These are phyloP conservation scores for Fraxinus pennsylvanica DNA, from an alignment of 257 asterid species.

Conservation along the genomic window DNA sequence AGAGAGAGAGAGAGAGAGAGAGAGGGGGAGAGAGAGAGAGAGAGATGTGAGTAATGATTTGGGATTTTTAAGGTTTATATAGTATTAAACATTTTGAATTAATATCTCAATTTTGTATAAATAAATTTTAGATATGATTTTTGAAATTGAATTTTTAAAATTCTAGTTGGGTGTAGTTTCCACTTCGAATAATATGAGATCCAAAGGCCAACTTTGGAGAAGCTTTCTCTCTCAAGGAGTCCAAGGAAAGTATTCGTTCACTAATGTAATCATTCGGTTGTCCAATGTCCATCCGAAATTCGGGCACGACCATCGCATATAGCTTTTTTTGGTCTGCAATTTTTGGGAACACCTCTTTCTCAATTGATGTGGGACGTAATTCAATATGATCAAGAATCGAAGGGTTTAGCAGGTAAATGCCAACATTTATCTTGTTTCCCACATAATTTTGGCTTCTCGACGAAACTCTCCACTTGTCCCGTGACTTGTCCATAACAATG, in stretches of 20 bases:
- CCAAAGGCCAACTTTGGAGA: constrained; percentile 67
- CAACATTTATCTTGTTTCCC: constrained; percentile 78
- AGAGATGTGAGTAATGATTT: too few species aligned
- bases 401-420: constrained; percentile 79
- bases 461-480: constrained; percentile 80
- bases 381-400: constrained; percentile 72
- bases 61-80: too few species aligned
- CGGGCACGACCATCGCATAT: constrained; percentile 69
- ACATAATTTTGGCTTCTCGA: constrained; percentile 75
- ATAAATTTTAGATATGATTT: too few species aligned
- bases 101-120: too few species aligned
- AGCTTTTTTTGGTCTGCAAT: constrained; percentile 68
- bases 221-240: constrained; percentile 62
- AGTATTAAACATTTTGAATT: too few species aligned
- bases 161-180: too few species aligned
- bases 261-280: constrained; percentile 88
- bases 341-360: constrained; percentile 83
- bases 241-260: constrained; percentile 71
- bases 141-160: too few species aligned
- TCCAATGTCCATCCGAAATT: constrained; percentile 97
- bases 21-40: too few species aligned
- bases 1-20: too few species aligned
- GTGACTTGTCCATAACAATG: constrained; percentile 71
- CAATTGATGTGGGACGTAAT: constrained; percentile 83
- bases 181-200: constrained; percentile 20